Conservation (phyloP, 225 moss, liverwort and hornwort species). For the Asterella californica region DNA sequence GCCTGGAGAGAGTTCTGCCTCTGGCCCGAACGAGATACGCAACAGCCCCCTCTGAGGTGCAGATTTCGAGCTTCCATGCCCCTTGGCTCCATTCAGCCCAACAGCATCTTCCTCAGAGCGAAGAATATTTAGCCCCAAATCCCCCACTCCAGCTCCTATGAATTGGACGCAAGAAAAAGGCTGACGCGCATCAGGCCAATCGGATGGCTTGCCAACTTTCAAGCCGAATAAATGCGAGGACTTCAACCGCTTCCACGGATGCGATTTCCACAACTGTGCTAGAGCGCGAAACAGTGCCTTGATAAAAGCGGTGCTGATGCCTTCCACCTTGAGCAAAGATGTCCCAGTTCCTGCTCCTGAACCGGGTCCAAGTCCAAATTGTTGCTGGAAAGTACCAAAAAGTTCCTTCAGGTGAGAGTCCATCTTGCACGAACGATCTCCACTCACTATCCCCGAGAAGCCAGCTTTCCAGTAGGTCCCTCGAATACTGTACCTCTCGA, state of each 20-base stretch:
- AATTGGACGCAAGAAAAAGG: constrained; percentile 52
- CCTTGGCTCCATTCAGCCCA: constrained; percentile 37
- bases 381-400: constrained; percentile 61
- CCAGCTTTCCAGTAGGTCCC: background rate
- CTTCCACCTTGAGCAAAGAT: constrained; percentile 53
- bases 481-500: background rate
- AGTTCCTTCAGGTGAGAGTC: constrained; percentile 51
- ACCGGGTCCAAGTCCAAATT: constrained; percentile 56
- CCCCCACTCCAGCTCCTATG: constrained; percentile 39
- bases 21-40: constrained; percentile 50
- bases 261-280: constrained; percentile 50
- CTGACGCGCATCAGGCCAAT: constrained; percentile 55
- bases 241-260: constrained; percentile 58
- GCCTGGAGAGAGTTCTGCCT: constrained; percentile 50
- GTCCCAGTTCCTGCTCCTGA: constrained; percentile 48
- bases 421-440: constrained; percentile 23
- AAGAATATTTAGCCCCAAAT: constrained; percentile 46
- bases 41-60: constrained; percentile 48
- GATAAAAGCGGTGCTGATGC: constrained; percentile 49
- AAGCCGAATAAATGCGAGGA: constrained; percentile 47
- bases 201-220: constrained; percentile 48
- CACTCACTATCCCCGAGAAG: background rate
- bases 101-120: constrained; percentile 46
- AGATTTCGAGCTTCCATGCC: constrained; percentile 41
- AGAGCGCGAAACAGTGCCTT: constrained; percentile 52